phyloP scores from a whole-genome alignment of 495 filamentous ascomycete genomes.

The Penicillium ochrochloron region DNA sequence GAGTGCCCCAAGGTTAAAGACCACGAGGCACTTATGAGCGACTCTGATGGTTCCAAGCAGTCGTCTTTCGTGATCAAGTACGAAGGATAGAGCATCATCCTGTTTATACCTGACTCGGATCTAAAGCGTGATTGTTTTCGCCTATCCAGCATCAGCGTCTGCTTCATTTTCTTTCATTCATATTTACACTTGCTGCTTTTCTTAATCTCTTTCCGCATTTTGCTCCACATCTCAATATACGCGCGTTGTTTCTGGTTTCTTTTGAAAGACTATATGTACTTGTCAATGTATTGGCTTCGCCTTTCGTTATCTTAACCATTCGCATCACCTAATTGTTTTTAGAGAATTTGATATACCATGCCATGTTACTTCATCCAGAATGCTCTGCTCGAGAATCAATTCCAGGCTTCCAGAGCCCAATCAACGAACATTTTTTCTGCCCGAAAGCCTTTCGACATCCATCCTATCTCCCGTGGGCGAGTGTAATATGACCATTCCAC shows the following conservation, averaged over 20 bases:
- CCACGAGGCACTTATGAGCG: not conserved
- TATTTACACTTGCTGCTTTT: slow-evolving; percentile 1
- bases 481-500: not conserved
- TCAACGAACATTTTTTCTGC: not conserved
- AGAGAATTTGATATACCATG: not conserved
- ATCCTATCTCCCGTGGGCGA: not conserved
- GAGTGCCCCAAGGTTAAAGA: slow-evolving; percentile 4
- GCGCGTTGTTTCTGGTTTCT: not conserved
- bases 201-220: not conserved
- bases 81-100: slow-evolving; percentile 8
- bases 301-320: not conserved
- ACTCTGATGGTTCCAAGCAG: slow-evolving; percentile 12
- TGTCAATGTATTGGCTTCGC: not conserved
- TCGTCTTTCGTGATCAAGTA: slow-evolving; percentile 16
- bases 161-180: slow-evolving; percentile 6
- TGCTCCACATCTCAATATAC: not conserved
- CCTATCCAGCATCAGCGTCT: slow-evolving; percentile 12
- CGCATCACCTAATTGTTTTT: not conserved
- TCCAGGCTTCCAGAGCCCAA: not conserved
- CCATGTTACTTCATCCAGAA: not conserved
- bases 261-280: not conserved
- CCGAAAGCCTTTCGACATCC: not conserved
- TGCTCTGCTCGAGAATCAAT: not conserved
- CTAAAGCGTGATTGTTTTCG: not conserved
- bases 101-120: slow-evolving; percentile 7